Base-by-base conservation (phyloP, 768 basidiomycete genomes). In the Coprinellus micaceus region DNA sequence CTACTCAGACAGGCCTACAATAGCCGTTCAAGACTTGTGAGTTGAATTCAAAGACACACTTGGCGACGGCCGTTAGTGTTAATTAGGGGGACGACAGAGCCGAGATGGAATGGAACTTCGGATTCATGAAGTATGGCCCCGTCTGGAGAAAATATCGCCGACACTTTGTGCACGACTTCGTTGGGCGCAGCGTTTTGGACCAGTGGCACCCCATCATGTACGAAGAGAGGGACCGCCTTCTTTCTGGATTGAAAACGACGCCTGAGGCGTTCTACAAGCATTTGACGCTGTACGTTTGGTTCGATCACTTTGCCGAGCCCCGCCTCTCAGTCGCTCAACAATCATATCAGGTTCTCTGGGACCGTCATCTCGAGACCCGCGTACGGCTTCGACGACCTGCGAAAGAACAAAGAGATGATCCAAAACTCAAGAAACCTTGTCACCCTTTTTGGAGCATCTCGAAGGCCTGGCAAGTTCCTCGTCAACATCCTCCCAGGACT, bases 151-250 rank as follows among this genome's bases (percentile, higher is more conserved):
- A 54, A 29, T 63, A 69, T 28, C 64, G 71, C 2, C 61, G 19
- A 56, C 65, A 52, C 61, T 69, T 21, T n/a, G n/a, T n/a, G n/a
- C 67, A 69, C n/a, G 54, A 70, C n/a, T 57, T 65, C 50, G 59
- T 72, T 15, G 67, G 61, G 26, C 48, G 43, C 10, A 59, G 63
- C n/a, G 58, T 59, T 9, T 21, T 45, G 13, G 21, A 15, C 6
- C 28, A 50, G 7, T 63, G 64, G 46, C 52, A 58, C 49, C 64
- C 63, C 7, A 56, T 62, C 4, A 61, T 65, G 40, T 30, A 43
- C 6, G 26, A 59, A 17, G 64, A 74, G 59, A 68, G 67, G 0
- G 63, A 61, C 4, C 52, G 66, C 22, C 65, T 78, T 30, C 61
- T 73, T 17, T 50, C 60, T 11, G 68, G 67, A 13, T 37, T 79